Base-by-base conservation (phyloP, 441 rosid species). In the Erodium texanum region DNA sequence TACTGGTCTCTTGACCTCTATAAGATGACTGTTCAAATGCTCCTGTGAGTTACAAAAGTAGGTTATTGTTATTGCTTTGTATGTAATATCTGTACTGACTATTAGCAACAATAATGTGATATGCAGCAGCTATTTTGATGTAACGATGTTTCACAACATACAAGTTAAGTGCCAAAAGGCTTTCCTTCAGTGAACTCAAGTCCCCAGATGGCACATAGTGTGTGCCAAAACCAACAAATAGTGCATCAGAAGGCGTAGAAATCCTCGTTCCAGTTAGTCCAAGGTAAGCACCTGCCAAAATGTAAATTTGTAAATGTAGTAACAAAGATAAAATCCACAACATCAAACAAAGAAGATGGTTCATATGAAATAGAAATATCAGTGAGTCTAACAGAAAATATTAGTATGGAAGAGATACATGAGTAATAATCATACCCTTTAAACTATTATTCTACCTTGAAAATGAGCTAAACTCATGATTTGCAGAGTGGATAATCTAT, bases 201-300 rank as follows among this genome's bases (percentile, higher is more conserved):
- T 81, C 83, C 73, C 77, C 87, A 66, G 96, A 91, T 77, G 85
- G 86, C 72, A 93, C 93, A 71, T 85, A 91, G 74, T 89, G 96
- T 0, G 97, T 86, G 68, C 97, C 97, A 64, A 89, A 84, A 74
- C 99, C 97, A 18, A 77, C 80, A 77, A 78, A 89, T 66, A 93
- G 71, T 3, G 96, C 97, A 74, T 91, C 96, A 38, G 97, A 82
- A 66, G 97, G 96, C 0, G 92, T 83, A 7, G 96, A 89, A 64
- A 91, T 78, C 74, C 96, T 89, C 77, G 77, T 86, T 43, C 99
- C 96, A 73, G 97, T 91, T 87, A 93, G 72, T 62, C 97, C 99
- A 80, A 93, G 90, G 77, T 88, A 93, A 72, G 87, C 79, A 66
- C 99, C 99, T 91, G 87, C 78, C 78, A 45, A 43, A 68, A 23